A percentile compares a stretch with the other conserved stretches of the same genome.
phyloP scores from a whole-genome alignment of 139 green algal genomes.

The Chlorella sp. region DNA sequence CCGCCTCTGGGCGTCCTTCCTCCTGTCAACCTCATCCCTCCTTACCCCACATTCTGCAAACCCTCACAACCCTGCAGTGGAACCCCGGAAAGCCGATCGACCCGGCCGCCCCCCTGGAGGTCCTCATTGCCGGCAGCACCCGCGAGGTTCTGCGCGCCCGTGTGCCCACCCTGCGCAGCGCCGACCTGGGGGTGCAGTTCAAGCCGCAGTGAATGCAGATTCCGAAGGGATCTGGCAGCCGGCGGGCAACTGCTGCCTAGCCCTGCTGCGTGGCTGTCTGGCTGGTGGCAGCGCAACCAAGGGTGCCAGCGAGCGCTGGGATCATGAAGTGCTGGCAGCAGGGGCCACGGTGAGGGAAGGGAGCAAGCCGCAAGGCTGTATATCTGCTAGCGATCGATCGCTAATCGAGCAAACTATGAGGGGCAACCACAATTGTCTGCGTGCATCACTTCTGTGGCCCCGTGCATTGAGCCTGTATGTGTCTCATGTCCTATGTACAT shows the following conservation, averaged over 20 bases:
- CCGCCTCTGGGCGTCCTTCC: slow-evolving; percentile 28
- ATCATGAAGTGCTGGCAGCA: too few relatives aligned
- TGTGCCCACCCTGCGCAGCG: slow-evolving; percentile 4
- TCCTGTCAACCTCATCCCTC: too few relatives aligned
- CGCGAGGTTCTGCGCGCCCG: slow-evolving; percentile 34
- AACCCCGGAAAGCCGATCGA: neutral
- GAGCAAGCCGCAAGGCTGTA: too few relatives aligned
- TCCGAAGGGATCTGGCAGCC: neutral
- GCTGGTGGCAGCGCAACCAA: neutral
- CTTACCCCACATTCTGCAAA: too few relatives aligned
- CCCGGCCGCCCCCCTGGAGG: slow-evolving; percentile 6
- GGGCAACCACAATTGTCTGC: too few relatives aligned
- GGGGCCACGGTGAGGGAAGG: too few relatives aligned
- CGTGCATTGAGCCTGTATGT: too few relatives aligned
- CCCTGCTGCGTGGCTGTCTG: neutral
- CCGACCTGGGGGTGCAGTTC: slow-evolving; percentile 19
- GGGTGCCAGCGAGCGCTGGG: neutral
- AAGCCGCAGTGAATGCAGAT: neutral
- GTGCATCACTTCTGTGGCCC: too few relatives aligned
- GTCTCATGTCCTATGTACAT: too few relatives aligned
- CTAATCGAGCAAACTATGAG: too few relatives aligned
- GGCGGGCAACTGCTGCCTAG: neutral
- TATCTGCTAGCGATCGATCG: neutral
- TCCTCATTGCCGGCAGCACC: slow-evolving; percentile 34
- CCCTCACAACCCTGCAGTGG: slow-evolving; percentile 4